These are phyloP conservation scores for Phytophthora aleatoria DNA, from an alignment of 352 stramenopile genomes.

Conservation along the genomic window DNA sequence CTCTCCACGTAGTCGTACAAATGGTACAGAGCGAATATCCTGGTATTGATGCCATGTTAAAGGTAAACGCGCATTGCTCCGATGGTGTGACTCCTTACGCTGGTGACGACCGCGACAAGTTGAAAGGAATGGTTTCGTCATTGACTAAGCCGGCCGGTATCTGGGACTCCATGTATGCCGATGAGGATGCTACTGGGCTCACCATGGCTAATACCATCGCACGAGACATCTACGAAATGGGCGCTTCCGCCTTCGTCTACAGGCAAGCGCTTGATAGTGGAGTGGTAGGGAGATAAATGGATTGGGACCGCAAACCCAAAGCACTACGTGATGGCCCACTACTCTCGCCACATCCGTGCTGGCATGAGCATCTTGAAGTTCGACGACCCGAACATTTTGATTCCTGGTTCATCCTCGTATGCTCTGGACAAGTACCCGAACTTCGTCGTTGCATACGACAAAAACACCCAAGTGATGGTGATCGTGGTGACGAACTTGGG, in stretches of 20 bases:
- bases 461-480: conserved; percentile 10
- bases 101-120: conserved; percentile 28
- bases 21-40: conserved; percentile 11
- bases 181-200: conserved; percentile 41
- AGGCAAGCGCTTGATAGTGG: conserved; percentile 48
- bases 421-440: conserved; percentile 14
- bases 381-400: conserved; percentile 19
- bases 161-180: conserved; percentile 52
- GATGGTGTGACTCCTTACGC: conserved; percentile 41
- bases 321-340: conserved; percentile 54
- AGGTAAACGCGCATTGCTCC: conserved; percentile 54
- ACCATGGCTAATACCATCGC: conserved; percentile 48
- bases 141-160: conserved; percentile 20
- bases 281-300: conserved; percentile 42
- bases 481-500: conserved; percentile 18
- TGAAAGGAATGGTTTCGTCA: conserved; percentile 27
- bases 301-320: conserved; percentile 45
- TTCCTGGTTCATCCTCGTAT: conserved; percentile 16
- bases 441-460: conserved; percentile 25
- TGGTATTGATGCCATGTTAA: conserved; percentile 30
- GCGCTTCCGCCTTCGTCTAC: conserved; percentile 52
- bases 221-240: conserved; percentile 51
- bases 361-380: conserved; percentile 44
- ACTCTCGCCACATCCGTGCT: conserved; percentile 50
- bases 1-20: conserved; percentile 28